Evolutionary conservation across 202 grass and related monocot species (phyloP), one percentile per base, ranked within the genome.

Genomic region (Zizania palustris): DNA sequence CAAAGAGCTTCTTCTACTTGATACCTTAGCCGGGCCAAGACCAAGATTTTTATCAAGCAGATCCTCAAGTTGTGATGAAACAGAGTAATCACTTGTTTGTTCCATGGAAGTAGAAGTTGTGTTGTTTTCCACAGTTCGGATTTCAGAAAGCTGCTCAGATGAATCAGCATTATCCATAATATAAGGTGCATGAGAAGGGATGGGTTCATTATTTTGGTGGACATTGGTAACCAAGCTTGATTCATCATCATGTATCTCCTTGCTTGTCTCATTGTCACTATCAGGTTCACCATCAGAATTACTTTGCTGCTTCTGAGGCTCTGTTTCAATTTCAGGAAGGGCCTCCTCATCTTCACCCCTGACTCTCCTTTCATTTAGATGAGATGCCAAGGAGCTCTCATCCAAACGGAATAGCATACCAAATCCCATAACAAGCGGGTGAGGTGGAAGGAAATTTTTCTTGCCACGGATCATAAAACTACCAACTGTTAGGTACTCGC

Each of bases 391-490:
- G 63, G 91, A 98, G 75, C 95, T 98, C 83, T 95, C 95, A 61
- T 98, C 95, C 43, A 98, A 88, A 45, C 96, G 96, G 84, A 98
- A 98, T 50, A 98, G 71, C 54, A 95, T 90, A 77, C 91, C 91
- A 33, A 98, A 98, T 13, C 95, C 91, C 95, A 98, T 98, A 76
- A 95, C 85, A 73, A 98, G 89, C 21, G 95, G 91, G 72, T 88
- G 87, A 68, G 91, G 96, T 60, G 91, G 96, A 59, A 95, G 91
- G 50, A 95, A 98, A 66, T 85, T 98, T 86, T 98, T 98, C 74
- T 92, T 98, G 66, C 96, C 96, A 73, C 96, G 91, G 80, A 98
- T 89, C 96, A 98, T 98, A 75, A 98, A 98, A 86, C 95, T 98
- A 22, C 96, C 96, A 55, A 98, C 91, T 35, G 96, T 98, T 57